Conservation (phyloP, 306 rosid species). For the Begonia masoniana region DNA sequence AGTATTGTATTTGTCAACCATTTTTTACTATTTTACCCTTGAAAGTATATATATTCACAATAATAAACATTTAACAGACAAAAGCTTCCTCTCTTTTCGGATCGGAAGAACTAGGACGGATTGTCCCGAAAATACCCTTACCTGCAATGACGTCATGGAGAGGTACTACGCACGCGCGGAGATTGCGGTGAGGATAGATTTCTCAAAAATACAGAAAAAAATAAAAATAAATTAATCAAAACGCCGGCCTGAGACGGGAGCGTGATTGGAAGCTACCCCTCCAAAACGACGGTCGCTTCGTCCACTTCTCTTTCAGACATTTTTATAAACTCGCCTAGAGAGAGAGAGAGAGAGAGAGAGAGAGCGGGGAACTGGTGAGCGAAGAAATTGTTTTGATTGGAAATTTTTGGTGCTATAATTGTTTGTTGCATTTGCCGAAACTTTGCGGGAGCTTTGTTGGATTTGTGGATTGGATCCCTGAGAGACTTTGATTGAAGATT, state of each 20-base stretch:
- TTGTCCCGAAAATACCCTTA: not conserved
- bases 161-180: not conserved
- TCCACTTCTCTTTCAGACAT: conserved; percentile 6
- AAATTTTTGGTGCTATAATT: not conserved
- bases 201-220: no score
- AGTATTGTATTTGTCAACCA: no score
- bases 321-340: conserved; percentile 7
- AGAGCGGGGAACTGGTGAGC: not conserved
- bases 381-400: not conserved
- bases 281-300: conserved; percentile 8
- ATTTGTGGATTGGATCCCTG: conserved; percentile 1
- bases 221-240: not conserved
- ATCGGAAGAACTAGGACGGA: not conserved
- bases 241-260: conserved; percentile 13
- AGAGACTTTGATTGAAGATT: conserved; percentile 4
- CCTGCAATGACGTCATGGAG: no score
- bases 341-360: not conserved
- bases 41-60: no score
- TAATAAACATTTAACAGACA: no score
- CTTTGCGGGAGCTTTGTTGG: conserved; percentile 1
- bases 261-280: conserved; percentile 10
- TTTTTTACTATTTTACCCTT: no score
- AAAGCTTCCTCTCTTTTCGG: not conserved
- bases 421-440: not conserved
- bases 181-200: not conserved